Evolutionary conservation across 148 eudicot species (phyloP).

Genomic region (Silene uniflora): DNA sequence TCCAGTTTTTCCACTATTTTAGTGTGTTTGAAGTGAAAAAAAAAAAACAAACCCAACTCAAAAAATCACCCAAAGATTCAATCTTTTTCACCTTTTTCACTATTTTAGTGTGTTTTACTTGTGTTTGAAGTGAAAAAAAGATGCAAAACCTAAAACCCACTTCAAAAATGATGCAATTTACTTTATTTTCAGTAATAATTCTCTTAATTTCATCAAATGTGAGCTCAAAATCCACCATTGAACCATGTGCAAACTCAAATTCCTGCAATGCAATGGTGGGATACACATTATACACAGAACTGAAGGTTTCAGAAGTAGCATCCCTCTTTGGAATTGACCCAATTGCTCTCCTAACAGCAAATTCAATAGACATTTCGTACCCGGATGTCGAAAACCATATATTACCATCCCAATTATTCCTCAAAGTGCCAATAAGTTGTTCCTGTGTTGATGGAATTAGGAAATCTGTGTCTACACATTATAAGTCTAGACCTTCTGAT

Average conservation of each 20-base stretch:
- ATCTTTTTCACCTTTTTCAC: background rate
- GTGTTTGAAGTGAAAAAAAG: conserved; percentile 5
- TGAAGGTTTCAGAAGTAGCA: conserved; percentile 83
- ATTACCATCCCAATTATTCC: conserved; percentile 63
- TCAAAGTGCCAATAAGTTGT: conserved; percentile 65
- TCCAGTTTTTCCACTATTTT: background rate
- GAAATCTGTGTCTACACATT: conserved; percentile 59
- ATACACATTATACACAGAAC: conserved; percentile 73
- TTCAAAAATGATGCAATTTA: background rate
- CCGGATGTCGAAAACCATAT: conserved; percentile 89
- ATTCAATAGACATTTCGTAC: conserved; percentile 68
- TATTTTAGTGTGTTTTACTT: background rate
- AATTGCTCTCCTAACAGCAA: conserved; percentile 64
- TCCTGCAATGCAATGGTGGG: conserved; percentile 63
- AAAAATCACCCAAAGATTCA: too few species aligned
- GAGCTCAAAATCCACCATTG: conserved; percentile 70
- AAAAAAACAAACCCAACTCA: too few species aligned
- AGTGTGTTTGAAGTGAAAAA: background rate
- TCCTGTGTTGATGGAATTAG: conserved; percentile 86
- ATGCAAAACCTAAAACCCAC: conserved; percentile 40
- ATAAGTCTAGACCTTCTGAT: conserved; percentile 77
- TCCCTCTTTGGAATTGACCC: conserved; percentile 79
- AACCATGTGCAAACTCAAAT: conserved; percentile 66
- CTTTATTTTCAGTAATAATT: conserved; percentile 19
- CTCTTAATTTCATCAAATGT: conserved; percentile 17